phyloP scores from a whole-genome alignment of 192 early-diverging fungal genomes.

The Linnemannia zychae region DNA sequence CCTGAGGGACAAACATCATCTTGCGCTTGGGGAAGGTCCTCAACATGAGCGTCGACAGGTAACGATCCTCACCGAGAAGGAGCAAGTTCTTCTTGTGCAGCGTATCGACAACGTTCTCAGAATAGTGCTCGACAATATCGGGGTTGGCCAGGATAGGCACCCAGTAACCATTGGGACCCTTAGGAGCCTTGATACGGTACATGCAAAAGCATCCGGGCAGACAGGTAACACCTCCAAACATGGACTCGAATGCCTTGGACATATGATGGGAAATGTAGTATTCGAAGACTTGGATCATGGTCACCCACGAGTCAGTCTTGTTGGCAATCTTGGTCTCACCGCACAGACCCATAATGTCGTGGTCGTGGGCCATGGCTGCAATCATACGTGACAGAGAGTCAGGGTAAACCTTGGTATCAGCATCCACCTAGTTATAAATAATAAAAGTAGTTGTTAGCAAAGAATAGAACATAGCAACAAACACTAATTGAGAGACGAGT shows the following conservation, averaged over 20 bases:
- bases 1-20: slow-evolving; percentile 94
- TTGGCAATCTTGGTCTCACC: slow-evolving; percentile 89
- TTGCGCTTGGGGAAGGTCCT: slow-evolving; percentile 93
- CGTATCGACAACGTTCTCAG: slow-evolving; percentile 88
- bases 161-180: slow-evolving; percentile 83
- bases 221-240: slow-evolving; percentile 89
- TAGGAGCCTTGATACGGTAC: slow-evolving; percentile 89
- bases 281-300: slow-evolving; percentile 90
- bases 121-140: slow-evolving; percentile 88
- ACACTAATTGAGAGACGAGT: neutral
- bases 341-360: slow-evolving; percentile 79
- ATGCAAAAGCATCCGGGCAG: slow-evolving; percentile 90
- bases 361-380: slow-evolving; percentile 79
- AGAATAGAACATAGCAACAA: neutral
- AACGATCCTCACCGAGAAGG: slow-evolving; percentile 96
- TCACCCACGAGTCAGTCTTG: slow-evolving; percentile 82
- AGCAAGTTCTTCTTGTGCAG: slow-evolving; percentile 96
- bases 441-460: neutral
- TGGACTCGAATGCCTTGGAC: slow-evolving; percentile 86
- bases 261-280: slow-evolving; percentile 90
- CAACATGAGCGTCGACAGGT: slow-evolving; percentile 95
- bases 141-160: slow-evolving; percentile 89
- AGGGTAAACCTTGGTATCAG: slow-evolving; percentile 86
- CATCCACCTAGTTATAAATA: slow-evolving; percentile 73
- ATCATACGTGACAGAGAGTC: slow-evolving; percentile 80